Percentiles rank a stretch among this genome's conserved stretches.
phyloP scores from a whole-genome alignment of 129 eudicot species.

The Deinandra increscens region DNA sequence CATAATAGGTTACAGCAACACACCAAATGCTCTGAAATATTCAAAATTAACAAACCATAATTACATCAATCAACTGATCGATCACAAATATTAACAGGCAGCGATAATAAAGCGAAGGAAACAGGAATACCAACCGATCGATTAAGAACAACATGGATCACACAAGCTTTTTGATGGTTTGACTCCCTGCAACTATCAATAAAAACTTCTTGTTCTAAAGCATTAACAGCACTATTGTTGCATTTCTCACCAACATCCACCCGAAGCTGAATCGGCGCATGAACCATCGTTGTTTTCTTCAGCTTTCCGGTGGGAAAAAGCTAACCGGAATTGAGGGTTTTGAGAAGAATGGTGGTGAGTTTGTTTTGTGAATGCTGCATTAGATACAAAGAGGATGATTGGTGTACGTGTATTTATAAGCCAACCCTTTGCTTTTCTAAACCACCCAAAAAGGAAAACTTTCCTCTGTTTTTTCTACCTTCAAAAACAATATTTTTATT shows the following conservation, averaged over 20 bases:
- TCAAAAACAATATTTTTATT: neutral
- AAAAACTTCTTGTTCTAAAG: conserved; percentile 45
- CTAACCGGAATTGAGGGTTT: neutral
- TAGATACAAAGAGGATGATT: neutral
- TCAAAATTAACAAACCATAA: conserved; percentile 7
- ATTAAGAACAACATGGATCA: conserved; percentile 51
- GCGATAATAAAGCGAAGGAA: neutral
- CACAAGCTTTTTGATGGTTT: conserved; percentile 14
- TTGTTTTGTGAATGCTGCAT: neutral
- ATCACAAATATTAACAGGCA: neutral
- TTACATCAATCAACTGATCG: neutral
- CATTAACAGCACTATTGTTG: neutral
- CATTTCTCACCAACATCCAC: conserved; percentile 21
- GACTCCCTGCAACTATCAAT: conserved; percentile 24
- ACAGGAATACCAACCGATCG: conserved; percentile 43
- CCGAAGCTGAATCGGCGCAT: conserved; percentile 9
- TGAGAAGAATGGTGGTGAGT: neutral
- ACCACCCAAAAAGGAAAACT: conserved; percentile 16
- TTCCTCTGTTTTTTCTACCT: neutral
- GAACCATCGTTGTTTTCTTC: conserved; percentile 9
- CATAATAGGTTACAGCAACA: conserved; percentile 40
- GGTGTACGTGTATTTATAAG: conserved; percentile 26
- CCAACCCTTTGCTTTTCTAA: conserved; percentile 2
- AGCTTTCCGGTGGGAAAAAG: neutral
- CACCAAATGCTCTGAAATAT: conserved; percentile 85